Conservation (phyloP, 176 grass and related monocot species). For the Paspalum vaginatum region DNA sequence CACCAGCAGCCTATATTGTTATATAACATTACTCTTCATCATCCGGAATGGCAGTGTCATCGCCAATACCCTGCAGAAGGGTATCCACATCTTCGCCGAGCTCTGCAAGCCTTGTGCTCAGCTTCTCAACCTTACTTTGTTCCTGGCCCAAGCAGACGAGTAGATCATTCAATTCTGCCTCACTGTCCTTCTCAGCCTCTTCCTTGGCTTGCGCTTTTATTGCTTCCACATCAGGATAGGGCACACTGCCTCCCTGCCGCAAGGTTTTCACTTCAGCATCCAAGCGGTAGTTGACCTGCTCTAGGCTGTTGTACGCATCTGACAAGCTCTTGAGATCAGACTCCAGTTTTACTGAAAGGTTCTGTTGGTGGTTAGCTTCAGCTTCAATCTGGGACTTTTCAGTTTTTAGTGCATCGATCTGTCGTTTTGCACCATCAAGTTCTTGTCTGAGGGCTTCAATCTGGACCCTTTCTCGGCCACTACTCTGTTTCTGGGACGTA, state of each 20-base stretch:
- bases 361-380: constrained; percentile 75
- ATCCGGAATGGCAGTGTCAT: constrained; percentile 66
- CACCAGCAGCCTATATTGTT: constrained; percentile 16
- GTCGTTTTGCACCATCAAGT: constrained; percentile 62
- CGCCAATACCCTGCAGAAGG: constrained; percentile 83
- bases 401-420: constrained; percentile 64
- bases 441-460: constrained; percentile 86
- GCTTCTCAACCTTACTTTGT: constrained; percentile 97
- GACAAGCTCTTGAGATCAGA: constrained; percentile 96
- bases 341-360: constrained; percentile 74
- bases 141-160: constrained; percentile 98
- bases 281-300: constrained; percentile 76
- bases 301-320: constrained; percentile 93
- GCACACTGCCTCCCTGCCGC: constrained; percentile 53
- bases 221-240: constrained; percentile 66
- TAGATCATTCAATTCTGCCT: constrained; percentile 88
- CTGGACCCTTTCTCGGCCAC: constrained; percentile 75
- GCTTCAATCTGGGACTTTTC: constrained; percentile 75
- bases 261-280: constrained; percentile 70
- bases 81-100: constrained; percentile 82
- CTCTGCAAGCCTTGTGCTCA: constrained; percentile 71
- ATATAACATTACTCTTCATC: constrained; percentile 22
- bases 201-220: constrained; percentile 79
- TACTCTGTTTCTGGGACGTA: constrained; percentile 60
- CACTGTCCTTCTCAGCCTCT: constrained; percentile 85